A percentile compares a stretch with the other conserved stretches of the same genome.
phyloP scores from a whole-genome alignment of 768 basidiomycete species.

The Sarcodon aspratus region DNA sequence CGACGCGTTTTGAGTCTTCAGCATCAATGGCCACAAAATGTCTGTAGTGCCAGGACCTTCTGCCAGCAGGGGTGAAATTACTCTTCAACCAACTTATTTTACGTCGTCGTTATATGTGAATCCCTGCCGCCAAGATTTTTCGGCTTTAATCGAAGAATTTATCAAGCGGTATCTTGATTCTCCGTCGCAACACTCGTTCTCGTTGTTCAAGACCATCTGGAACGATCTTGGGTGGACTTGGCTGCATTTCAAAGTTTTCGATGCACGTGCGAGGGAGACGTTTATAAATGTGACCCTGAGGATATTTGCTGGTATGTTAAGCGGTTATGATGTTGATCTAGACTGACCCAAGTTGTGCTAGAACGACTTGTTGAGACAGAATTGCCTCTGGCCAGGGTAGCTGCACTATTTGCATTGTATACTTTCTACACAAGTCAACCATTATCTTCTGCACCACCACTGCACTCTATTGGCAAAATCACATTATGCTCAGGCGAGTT shows the following conservation, averaged over 20 bases:
- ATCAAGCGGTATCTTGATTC: slow-evolving; percentile 31
- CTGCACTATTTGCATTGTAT: slow-evolving; percentile 60
- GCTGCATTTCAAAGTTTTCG: slow-evolving; percentile 67
- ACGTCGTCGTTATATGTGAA: slow-evolving; percentile 66
- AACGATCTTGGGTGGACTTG: slow-evolving; percentile 56
- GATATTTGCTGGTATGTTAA: slow-evolving; percentile 51
- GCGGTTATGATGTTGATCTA: neutral
- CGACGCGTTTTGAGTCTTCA: neutral
- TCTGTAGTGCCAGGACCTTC: slow-evolving; percentile 43
- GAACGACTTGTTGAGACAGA: slow-evolving; percentile 42
- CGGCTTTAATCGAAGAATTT: slow-evolving; percentile 38
- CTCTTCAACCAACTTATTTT: slow-evolving; percentile 67
- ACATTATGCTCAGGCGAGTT: slow-evolving; percentile 49
- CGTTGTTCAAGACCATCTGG: slow-evolving; percentile 67
- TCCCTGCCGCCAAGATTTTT: slow-evolving; percentile 53
- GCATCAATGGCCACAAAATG: slow-evolving; percentile 15
- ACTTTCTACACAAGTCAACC: slow-evolving; percentile 65
- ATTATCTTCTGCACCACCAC: slow-evolving; percentile 32
- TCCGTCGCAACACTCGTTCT: slow-evolving; percentile 37
- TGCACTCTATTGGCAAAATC: slow-evolving; percentile 41
- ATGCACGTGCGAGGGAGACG: slow-evolving; percentile 48
- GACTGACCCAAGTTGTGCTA: slow-evolving; percentile 14
- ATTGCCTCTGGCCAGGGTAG: slow-evolving; percentile 41
- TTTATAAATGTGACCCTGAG: slow-evolving; percentile 51
- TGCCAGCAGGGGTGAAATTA: slow-evolving; percentile 43